A percentile compares a stretch with the other conserved stretches of the same genome.
These are phyloP conservation scores for Gilbertella persicaria DNA, from an alignment of 371 early-diverging fungal genomes.

Conservation along the genomic window DNA sequence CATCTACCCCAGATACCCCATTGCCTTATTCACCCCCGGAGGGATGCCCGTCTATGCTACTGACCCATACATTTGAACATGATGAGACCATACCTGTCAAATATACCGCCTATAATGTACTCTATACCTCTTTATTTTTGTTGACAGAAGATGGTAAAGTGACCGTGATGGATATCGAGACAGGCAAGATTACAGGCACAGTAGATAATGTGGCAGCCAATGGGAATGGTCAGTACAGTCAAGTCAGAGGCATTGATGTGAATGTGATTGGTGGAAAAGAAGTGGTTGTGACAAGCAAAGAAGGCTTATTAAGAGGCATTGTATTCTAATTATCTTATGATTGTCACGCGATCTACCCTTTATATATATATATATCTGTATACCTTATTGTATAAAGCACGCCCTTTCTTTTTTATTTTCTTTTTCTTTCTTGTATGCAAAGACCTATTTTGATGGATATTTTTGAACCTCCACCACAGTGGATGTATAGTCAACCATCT, in stretches of 20 bases:
- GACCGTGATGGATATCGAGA: constrained; percentile 49
- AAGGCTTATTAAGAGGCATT: constrained; percentile 41
- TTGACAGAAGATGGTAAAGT: constrained; percentile 51
- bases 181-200: constrained; percentile 39
- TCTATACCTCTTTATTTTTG: constrained; percentile 41
- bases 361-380: neutral
- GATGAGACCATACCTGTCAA: constrained; percentile 37
- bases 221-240: constrained; percentile 12
- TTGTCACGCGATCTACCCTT: neutral
- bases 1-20: neutral
- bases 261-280: constrained; percentile 45
- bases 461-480: constrained; percentile 19
- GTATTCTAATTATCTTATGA: constrained; percentile 4
- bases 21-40: constrained; percentile 42
- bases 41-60: constrained; percentile 29
- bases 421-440: constrained; percentile 1
- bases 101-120: constrained; percentile 51
- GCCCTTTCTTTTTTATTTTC: neutral
- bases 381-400: too few relatives aligned
- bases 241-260: constrained; percentile 45
- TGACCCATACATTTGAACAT: constrained; percentile 34
- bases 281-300: constrained; percentile 47
- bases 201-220: constrained; percentile 33
- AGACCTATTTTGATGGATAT: constrained; percentile 10
- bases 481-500: constrained; percentile 24